phyloP scores from a whole-genome alignment of 768 basidiomycete species.

The Cantharellus anzutake region DNA sequence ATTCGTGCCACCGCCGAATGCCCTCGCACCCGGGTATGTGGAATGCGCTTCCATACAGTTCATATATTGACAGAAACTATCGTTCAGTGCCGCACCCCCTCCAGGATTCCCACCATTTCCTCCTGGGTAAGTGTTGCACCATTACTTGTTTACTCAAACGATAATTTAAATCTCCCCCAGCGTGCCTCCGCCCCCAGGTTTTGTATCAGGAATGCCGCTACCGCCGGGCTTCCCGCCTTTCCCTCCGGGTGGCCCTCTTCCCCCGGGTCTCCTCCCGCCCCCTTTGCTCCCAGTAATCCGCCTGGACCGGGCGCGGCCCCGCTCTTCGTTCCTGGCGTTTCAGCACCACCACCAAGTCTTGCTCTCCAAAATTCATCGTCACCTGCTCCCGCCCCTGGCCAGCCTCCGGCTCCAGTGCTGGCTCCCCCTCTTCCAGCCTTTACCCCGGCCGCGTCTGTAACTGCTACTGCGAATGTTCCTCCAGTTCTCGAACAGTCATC shows the following conservation, averaged over 20 bases:
- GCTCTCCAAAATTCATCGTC: constrained; percentile 12
- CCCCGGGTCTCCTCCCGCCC: constrained; percentile 5
- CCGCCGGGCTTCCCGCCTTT: constrained; percentile 11
- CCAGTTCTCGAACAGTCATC: no score
- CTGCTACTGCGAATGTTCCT: neutral
- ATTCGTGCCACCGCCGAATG: constrained; percentile 17
- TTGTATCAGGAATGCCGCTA: constrained; percentile 12
- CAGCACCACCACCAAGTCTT: constrained; percentile 7
- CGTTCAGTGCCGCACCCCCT: constrained; percentile 16
- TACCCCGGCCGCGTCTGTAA: neutral
- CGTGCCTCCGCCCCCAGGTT: constrained; percentile 13
- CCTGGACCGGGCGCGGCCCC: neutral
- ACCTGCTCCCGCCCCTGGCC: constrained; percentile 5
- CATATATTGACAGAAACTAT: neutral
- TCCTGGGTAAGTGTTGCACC: constrained; percentile 8
- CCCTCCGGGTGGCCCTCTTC: constrained; percentile 10
- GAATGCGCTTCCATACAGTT: neutral
- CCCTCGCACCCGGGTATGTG: constrained; percentile 6
- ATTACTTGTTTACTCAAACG: neutral
- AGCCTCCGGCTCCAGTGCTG: constrained; percentile 10
- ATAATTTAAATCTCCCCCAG: constrained; percentile 5
- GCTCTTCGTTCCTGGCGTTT: constrained; percentile 1
- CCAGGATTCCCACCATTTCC: constrained; percentile 24
- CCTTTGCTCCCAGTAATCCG: neutral
- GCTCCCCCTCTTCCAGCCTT: constrained; percentile 1